Percentiles rank a stretch among this genome's conserved stretches.
Conservation (phyloP, 352 stramenopile species). For the Pythium vanterpoolii region DNA sequence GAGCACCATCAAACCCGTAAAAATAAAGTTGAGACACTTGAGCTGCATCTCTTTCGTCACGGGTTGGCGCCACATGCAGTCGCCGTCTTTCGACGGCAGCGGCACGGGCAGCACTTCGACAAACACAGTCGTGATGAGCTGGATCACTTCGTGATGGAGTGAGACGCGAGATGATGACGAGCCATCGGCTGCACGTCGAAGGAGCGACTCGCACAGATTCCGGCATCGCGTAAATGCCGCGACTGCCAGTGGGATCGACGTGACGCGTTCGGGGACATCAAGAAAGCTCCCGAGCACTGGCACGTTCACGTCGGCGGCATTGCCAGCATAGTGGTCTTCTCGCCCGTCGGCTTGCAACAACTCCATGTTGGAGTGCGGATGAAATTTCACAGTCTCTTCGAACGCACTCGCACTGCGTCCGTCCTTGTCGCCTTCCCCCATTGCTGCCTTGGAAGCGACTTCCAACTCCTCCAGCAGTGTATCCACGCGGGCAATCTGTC, state of each 20-base stretch:
- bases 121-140: constrained; percentile 78
- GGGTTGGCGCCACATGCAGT: constrained; percentile 72
- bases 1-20: constrained; percentile 76
- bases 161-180: constrained; percentile 89
- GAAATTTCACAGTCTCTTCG: constrained; percentile 37
- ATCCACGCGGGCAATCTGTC: constrained; percentile 49
- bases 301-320: constrained; percentile 55
- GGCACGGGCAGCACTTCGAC: constrained; percentile 84
- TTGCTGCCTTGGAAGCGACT: constrained; percentile 2
- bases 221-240: constrained; percentile 78
- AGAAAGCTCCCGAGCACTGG: constrained; percentile 79
- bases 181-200: constrained; percentile 77
- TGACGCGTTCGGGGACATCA: constrained; percentile 79
- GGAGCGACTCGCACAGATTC: constrained; percentile 71
- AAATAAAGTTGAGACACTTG: constrained; percentile 70
- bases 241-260: constrained; percentile 69
- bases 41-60: constrained; percentile 79
- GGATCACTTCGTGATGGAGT: constrained; percentile 87
- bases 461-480: constrained; percentile 36
- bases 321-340: constrained; percentile 78
- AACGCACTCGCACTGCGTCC: constrained; percentile 20
- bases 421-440: not conserved
- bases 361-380: constrained; percentile 54
- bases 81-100: constrained; percentile 23
- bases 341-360: constrained; percentile 49